Conservation (phyloP, 257 asterid genomes). For the Striga asiatica region DNA sequence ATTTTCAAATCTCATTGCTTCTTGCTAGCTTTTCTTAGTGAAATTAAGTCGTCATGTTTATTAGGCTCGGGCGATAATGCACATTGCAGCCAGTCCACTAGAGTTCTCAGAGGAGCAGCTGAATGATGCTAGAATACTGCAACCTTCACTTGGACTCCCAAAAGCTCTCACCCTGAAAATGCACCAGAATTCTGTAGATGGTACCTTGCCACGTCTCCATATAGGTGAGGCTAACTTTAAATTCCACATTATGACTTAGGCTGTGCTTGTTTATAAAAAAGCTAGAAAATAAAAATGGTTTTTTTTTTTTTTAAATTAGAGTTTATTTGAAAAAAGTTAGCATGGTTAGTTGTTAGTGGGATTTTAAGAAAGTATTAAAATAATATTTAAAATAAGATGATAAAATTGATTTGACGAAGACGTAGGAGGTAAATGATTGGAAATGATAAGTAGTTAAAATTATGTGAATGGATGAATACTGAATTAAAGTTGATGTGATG, state of each 20-base stretch:
- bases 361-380: no score
- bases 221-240: slow-evolving; percentile 36
- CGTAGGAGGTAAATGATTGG: no score
- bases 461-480: no score
- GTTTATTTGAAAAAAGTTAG: no score
- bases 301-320: no score
- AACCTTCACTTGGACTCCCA: slow-evolving; percentile 36
- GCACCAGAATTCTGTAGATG: slow-evolving; percentile 40
- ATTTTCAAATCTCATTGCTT: not conserved
- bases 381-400: no score
- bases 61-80: slow-evolving; percentile 73
- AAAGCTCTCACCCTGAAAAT: slow-evolving; percentile 33
- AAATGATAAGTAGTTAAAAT: no score
- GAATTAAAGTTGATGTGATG: no score
- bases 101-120: slow-evolving; percentile 46
- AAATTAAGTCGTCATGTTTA: slow-evolving; percentile 4
- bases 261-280: no score
- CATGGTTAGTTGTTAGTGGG: no score
- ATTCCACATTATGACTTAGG: not conserved
- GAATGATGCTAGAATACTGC: slow-evolving; percentile 35
- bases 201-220: slow-evolving; percentile 43
- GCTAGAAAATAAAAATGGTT: no score
- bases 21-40: not conserved
- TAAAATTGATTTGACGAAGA: no score
- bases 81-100: slow-evolving; percentile 73